Conservation (phyloP, 202 grass and related monocot species). For the Hordeum pubiflorum region DNA sequence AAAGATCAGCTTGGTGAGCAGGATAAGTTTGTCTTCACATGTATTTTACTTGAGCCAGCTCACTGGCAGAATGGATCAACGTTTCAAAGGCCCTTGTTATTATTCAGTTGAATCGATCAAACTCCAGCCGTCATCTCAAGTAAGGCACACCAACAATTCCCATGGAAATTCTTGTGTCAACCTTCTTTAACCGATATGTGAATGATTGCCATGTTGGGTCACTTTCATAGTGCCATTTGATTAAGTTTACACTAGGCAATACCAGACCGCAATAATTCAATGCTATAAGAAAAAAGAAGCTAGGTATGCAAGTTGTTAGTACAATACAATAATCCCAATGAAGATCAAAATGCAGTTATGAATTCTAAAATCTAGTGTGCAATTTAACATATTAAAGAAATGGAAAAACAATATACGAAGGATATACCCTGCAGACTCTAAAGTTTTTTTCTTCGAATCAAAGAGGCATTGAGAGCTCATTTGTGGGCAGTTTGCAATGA, state of each 20-base stretch:
- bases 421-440: too few relatives aligned
- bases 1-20: background rate
- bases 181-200: background rate
- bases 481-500: too few relatives aligned
- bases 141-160: background rate
- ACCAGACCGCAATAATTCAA: background rate
- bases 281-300: background rate
- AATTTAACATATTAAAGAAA: too few relatives aligned
- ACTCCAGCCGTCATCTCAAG: conserved; percentile 17
- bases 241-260: background rate
- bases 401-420: background rate
- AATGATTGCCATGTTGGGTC: background rate
- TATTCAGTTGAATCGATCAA: conserved; percentile 5
- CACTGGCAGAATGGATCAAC: conserved; percentile 25
- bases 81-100: background rate
- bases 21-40: background rate
- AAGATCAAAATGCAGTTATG: background rate
- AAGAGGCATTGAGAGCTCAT: too few relatives aligned
- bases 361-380: too few relatives aligned
- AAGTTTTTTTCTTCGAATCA: too few relatives aligned
- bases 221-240: background rate
- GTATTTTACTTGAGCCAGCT: conserved; percentile 24
- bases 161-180: background rate
- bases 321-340: background rate
- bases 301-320: background rate